Evolutionary conservation across 768 basidiomycete genomes (phyloP).

Genomic region (Leccinum longicurvipes): DNA sequence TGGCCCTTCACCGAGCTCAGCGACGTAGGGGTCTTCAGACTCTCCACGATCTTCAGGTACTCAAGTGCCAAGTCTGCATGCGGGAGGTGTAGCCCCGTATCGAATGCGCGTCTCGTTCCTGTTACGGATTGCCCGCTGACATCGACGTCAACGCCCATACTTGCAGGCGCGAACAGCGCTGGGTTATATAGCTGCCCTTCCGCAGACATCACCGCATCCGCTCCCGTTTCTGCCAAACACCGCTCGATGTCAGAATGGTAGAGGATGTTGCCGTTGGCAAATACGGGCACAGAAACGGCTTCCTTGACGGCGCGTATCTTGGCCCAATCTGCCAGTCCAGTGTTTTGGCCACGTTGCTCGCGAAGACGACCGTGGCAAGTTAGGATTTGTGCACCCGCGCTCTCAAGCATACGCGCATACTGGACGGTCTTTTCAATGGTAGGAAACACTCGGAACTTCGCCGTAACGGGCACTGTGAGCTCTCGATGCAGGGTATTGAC

Average conservation of each 20-base stretch:
- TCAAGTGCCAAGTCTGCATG: slow-evolving; percentile 73
- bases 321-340: slow-evolving; percentile 83
- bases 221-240: slow-evolving; percentile 82
- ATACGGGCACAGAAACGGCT: slow-evolving; percentile 87
- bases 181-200: slow-evolving; percentile 95
- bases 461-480: slow-evolving; percentile 89
- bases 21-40: slow-evolving; percentile 60
- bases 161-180: slow-evolving; percentile 57
- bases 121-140: background rate
- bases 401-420: slow-evolving; percentile 95
- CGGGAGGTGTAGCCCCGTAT: slow-evolving; percentile 48
- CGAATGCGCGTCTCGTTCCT: slow-evolving; percentile 21
- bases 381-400: slow-evolving; percentile 91
- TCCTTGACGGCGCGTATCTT: slow-evolving; percentile 90
- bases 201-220: slow-evolving; percentile 92
- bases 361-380: slow-evolving; percentile 90
- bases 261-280: slow-evolving; percentile 96
- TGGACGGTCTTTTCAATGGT: slow-evolving; percentile 83
- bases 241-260: slow-evolving; percentile 77
- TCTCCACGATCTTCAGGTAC: slow-evolving; percentile 77
- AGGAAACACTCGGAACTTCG: slow-evolving; percentile 92
- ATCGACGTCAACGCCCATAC: slow-evolving; percentile 13
- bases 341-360: slow-evolving; percentile 86
- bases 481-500: slow-evolving; percentile 85
- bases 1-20: slow-evolving; percentile 85